Base-by-base conservation (phyloP, 2,329 filamentous ascomycete species). In the Monosporascus sp. region DNA sequence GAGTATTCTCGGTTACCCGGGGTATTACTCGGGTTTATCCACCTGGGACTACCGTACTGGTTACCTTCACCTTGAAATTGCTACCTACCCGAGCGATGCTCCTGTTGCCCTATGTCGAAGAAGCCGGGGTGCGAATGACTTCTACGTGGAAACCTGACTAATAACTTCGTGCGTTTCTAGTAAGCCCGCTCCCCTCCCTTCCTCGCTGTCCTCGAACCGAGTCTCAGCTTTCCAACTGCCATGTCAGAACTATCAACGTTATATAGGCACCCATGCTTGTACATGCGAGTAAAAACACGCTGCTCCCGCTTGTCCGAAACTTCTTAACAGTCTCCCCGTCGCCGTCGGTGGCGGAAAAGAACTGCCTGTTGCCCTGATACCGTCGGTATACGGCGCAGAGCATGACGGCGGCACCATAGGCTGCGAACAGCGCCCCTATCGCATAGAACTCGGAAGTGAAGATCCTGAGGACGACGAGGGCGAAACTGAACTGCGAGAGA, bases 381-480 rank as follows among this genome's bases (percentile, higher is more conserved):
- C 94, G 84, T 53, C 94, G 82, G 71, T 95, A 95, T 51, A 90
- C 76, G 62, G 90, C 88, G 55, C 95, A 90, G 25, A 89, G 77
- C 66, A 97, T 76, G 47, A 99, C 82, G 6, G 90, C 89, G 3
- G 87, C 85, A 14, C 93, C 94, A 66, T 97, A 97, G 48, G 90
- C 85, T 44, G 94, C 92, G 68, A 97, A 97, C 35, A 99, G 78
- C 6, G 94, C 94, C n/a, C 94, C 94, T 58, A 97, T 96, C 61
- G 88, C 85, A 73, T 97, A 97, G 76, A 99, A 97, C 68, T 97
- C 94, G 50, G 86, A 82, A 8, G 91, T 97, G 75, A 99, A 97
- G 71, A 99, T 95, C 75, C 95, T 96, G 61, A 96, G 83, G 50
- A 99, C 89, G 58, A 99, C 86, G 48, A 99, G 84, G 20, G 93